Evolutionary conservation across 176 grass and related monocot genomes (phyloP), one percentile per base, ranked within the genome.

Genomic region (Zea luxurians): DNA sequence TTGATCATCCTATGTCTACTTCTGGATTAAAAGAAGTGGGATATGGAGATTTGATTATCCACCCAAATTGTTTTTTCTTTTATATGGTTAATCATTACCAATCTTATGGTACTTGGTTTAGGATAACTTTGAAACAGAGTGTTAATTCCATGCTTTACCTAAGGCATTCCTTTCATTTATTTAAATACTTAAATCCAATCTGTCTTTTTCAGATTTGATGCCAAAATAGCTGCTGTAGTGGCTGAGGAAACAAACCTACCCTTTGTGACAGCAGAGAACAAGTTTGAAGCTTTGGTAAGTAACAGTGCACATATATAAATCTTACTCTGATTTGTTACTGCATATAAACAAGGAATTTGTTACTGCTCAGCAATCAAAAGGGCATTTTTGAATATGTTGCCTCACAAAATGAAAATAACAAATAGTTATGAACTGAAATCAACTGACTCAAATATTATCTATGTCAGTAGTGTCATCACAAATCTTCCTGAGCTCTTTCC

Each of bases 261-360:
- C 71, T 99, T 99, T 47, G 67, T 95, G 61, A 95, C 92, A 70
- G 96, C 96, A 78, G 96, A 99, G 88, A 99, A 99, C 88, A 99
- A 99, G 82, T 99, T 99, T 83, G 96, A 99, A 87, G 96, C 92
- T 73, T 83, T 99, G 85, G 96, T 99, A 66, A 89, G 87, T 94
- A 43, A 57, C 53, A 57, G 18, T 57, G 17, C 53, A 57, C 53
- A 57, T 8, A 57, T n/a, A 7, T 57, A 57, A n/a, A n/a, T 42
- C 6, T 67, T 36, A n/a, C 17, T 57, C 17, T 57, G 53, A 18
- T 57, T n/a, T n/a, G n/a, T n/a, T n/a, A n/a, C n/a, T 57, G 8
- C 4, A 2, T 8, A 2, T 18, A 54, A 54, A 40, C 70, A 55
- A 73, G 68, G 21, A 71, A 70, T 48, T 13, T 72, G 4, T 55